Percentiles rank a stretch among this genome's conserved stretches.
phyloP scores from a whole-genome alignment of 2,329 filamentous ascomycete species.

The Teratosphaeria gauchensis region DNA sequence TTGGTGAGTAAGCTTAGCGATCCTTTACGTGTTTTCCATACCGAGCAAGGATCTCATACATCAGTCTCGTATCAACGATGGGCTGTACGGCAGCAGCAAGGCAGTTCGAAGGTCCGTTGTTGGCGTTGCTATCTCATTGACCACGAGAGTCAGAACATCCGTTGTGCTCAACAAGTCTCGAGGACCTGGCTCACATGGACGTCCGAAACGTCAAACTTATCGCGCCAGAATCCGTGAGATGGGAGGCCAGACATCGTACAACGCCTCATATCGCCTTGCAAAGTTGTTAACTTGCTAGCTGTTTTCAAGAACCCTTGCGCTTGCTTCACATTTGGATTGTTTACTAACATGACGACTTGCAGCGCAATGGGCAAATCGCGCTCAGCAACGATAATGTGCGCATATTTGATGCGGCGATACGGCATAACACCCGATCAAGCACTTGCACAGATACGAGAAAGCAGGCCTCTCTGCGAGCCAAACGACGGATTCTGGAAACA shows the following conservation, averaged over 20 bases:
- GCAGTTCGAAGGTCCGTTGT: neutral
- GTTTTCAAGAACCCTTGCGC: conserved; percentile 24
- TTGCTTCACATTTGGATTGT: conserved; percentile 6
- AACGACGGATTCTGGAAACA: conserved; percentile 89
- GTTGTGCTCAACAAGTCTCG: neutral
- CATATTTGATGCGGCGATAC: conserved; percentile 63
- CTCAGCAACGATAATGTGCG: conserved; percentile 73
- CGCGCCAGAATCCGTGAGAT: neutral
- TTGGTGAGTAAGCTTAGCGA: conserved; percentile 46
- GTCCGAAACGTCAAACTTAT: neutral
- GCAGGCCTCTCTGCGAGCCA: conserved; percentile 71
- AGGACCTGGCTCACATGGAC: neutral
- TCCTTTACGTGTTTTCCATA: neutral
- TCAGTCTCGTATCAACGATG: neutral
- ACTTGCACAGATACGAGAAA: conserved; percentile 57
- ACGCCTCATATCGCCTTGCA: neutral
- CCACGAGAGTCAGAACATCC: too few species aligned
- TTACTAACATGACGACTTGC: conserved; percentile 5
- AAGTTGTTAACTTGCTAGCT: neutral
- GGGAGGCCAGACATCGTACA: neutral
- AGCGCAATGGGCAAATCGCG: conserved; percentile 92
- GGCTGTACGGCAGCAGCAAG: neutral
- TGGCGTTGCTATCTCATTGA: neutral
- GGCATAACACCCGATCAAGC: conserved; percentile 51
- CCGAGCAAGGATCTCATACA: neutral